Evolutionary conservation across 768 basidiomycete species (phyloP).

Genomic region (Erythrobasidium yunnanense): DNA sequence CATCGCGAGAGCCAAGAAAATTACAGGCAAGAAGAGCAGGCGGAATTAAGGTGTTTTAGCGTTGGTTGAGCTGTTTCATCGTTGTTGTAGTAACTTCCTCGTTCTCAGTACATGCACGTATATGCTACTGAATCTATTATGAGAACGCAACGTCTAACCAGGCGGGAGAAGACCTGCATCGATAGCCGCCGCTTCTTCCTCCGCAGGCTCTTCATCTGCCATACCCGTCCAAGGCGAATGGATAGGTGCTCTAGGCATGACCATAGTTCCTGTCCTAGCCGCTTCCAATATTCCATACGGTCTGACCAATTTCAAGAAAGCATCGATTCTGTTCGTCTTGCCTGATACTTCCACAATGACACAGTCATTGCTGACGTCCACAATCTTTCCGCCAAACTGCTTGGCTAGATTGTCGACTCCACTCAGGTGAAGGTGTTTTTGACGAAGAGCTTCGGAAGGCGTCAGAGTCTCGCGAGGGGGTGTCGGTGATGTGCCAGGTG

Average conservation of each 20-base stretch:
- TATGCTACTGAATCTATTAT: too few species aligned
- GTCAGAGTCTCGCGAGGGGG: conserved; percentile 48
- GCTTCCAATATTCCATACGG: conserved; percentile 94
- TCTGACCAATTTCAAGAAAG: conserved; percentile 78
- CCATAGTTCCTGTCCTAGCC: conserved; percentile 89
- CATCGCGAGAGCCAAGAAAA: neutral
- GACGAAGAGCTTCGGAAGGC: conserved; percentile 72
- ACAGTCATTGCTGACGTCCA: conserved; percentile 87
- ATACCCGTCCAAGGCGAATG: conserved; percentile 49
- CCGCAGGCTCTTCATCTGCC: conserved; percentile 47
- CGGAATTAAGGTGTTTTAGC: neutral
- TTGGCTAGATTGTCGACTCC: conserved; percentile 71
- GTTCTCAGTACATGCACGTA: too few species aligned
- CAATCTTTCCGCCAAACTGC: conserved; percentile 85
- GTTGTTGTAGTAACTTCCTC: too few species aligned
- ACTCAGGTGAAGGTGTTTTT: conserved; percentile 77
- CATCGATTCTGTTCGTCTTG: conserved; percentile 81
- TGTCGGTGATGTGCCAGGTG: conserved; percentile 26
- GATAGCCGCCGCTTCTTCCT: conserved; percentile 52
- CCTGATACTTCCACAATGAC: conserved; percentile 91
- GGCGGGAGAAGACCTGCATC: conserved; percentile 90
- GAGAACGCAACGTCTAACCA: conserved; percentile 62
- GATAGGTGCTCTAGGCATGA: conserved; percentile 94
- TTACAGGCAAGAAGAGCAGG: conserved; percentile 1
- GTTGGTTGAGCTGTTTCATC: neutral